These are phyloP conservation scores for Chaetomium tenue DNA, from an alignment of 495 filamentous ascomycete species.

Conservation along the genomic window DNA sequence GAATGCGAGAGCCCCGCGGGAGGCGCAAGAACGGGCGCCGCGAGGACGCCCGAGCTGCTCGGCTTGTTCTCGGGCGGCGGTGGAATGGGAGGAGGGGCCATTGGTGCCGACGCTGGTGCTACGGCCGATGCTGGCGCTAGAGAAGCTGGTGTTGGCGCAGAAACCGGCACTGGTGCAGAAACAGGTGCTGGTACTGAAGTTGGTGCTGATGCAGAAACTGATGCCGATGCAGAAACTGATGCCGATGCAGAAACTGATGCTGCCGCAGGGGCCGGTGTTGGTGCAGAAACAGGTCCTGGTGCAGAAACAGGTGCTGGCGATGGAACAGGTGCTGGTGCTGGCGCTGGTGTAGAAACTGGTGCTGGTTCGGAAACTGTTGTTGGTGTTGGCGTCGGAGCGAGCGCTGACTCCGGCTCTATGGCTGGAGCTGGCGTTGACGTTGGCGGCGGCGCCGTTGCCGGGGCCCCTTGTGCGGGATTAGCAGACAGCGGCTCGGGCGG, in stretches of 20 bases:
- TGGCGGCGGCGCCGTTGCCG: neutral
- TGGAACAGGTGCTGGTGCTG: neutral
- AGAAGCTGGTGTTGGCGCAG: slow-evolving; percentile 21
- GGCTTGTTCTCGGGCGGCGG: slow-evolving; percentile 37
- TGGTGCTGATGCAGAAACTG: neutral
- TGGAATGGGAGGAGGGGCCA: slow-evolving; percentile 32
- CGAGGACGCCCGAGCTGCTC: slow-evolving; percentile 41
- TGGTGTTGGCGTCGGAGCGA: neutral
- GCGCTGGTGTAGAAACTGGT: neutral
- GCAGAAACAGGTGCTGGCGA: neutral
- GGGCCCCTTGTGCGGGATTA: slow-evolving; percentile 16
- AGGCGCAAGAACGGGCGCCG: slow-evolving; percentile 41
- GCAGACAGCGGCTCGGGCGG: slow-evolving; percentile 12
- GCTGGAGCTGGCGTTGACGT: neutral
- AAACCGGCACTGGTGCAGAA: slow-evolving; percentile 13
- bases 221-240: neutral
- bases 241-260: slow-evolving; percentile 9
- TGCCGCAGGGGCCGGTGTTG: slow-evolving; percentile 17
- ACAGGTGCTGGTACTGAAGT: neutral
- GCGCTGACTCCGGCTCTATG: neutral
- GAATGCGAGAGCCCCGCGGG: slow-evolving; percentile 28
- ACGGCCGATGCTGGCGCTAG: slow-evolving; percentile 15
- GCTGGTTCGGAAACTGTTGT: neutral
- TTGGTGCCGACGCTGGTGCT: slow-evolving; percentile 24
- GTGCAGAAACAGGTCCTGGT: slow-evolving; percentile 22